Evolutionary conservation across 2,329 filamentous ascomycete species (phyloP).

Genomic region (Ophiocordyceps unilateralis): DNA sequence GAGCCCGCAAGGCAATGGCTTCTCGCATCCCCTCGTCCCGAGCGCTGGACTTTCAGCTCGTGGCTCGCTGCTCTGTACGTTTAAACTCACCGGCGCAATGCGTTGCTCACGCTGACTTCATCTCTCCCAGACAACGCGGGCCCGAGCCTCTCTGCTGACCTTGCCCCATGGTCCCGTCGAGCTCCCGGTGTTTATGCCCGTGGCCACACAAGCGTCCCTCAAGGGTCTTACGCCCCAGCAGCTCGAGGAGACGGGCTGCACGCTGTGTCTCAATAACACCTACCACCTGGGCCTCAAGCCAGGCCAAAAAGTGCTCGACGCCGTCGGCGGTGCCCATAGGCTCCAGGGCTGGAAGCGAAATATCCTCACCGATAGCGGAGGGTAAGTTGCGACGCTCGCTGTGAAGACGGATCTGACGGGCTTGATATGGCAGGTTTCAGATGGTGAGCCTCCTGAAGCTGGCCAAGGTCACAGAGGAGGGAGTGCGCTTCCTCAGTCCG

Average conservation of each 20-base stretch:
- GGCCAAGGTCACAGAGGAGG: slow-evolving; percentile 86
- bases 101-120: neutral
- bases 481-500: slow-evolving; percentile 87
- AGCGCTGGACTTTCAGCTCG: slow-evolving; percentile 62
- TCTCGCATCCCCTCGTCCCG: slow-evolving; percentile 36
- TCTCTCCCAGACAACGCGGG: slow-evolving; percentile 63
- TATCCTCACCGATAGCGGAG: slow-evolving; percentile 69
- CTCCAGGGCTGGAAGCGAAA: slow-evolving; percentile 93
- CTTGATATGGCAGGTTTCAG: slow-evolving; percentile 52
- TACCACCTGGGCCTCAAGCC: slow-evolving; percentile 94
- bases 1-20: slow-evolving; percentile 25
- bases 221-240: slow-evolving; percentile 91
- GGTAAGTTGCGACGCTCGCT: slow-evolving; percentile 35
- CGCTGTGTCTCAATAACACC: slow-evolving; percentile 91
- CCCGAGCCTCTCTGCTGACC: slow-evolving; percentile 70
- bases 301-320: slow-evolving; percentile 74
- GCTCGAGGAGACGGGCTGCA: slow-evolving; percentile 74
- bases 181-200: slow-evolving; percentile 94
- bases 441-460: slow-evolving; percentile 95
- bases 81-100: neutral
- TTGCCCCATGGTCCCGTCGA: slow-evolving; percentile 84
- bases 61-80: slow-evolving; percentile 65
- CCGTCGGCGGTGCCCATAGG: slow-evolving; percentile 82
- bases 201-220: slow-evolving; percentile 88
- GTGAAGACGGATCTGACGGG: neutral